Conservation (phyloP, 306 rosid genomes). For the Citrullus colocynthis region DNA sequence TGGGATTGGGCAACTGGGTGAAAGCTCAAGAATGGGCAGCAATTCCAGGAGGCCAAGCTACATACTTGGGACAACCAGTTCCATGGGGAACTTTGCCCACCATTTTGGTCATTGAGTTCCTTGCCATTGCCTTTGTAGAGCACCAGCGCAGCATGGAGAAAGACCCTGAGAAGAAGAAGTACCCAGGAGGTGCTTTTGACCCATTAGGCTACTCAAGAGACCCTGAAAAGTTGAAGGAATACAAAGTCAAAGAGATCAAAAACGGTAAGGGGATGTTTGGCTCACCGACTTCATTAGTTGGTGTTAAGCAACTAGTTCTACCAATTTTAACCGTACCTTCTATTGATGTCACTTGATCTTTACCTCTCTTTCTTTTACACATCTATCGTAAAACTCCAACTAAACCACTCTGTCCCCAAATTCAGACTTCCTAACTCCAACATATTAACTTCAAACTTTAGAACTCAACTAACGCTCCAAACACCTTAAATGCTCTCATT, state of each 20-base stretch:
- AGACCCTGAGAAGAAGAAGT: slow-evolving; percentile 91
- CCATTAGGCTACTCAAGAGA: slow-evolving; percentile 99
- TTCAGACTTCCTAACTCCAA: too few species aligned
- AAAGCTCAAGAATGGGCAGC: slow-evolving; percentile 99
- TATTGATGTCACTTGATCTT: too few species aligned
- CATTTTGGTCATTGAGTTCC: slow-evolving; percentile 74
- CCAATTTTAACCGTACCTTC: too few species aligned
- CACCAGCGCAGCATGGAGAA: slow-evolving; percentile 98
- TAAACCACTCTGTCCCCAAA: too few species aligned
- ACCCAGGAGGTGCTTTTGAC: slow-evolving; percentile 98
- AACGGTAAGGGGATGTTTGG: slow-evolving; percentile 34
- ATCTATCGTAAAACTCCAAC: too few species aligned
- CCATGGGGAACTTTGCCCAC: slow-evolving; percentile 99
- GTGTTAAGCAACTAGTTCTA: too few species aligned
- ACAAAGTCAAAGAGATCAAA: slow-evolving; percentile 85
- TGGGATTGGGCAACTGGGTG: slow-evolving; percentile 96
- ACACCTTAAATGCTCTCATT: not conserved
- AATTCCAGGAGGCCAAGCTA: slow-evolving; percentile 85
- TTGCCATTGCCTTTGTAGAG: slow-evolving; percentile 83
- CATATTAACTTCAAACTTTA: too few species aligned
- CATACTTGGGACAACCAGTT: slow-evolving; percentile 90
- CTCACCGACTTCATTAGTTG: too few species aligned
- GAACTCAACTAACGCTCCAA: too few species aligned
- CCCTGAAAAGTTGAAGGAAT: slow-evolving; percentile 69
- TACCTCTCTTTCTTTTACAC: too few species aligned